Conservation (phyloP, 2,329 filamentous ascomycete species). For the Beauveria brongniartii region DNA sequence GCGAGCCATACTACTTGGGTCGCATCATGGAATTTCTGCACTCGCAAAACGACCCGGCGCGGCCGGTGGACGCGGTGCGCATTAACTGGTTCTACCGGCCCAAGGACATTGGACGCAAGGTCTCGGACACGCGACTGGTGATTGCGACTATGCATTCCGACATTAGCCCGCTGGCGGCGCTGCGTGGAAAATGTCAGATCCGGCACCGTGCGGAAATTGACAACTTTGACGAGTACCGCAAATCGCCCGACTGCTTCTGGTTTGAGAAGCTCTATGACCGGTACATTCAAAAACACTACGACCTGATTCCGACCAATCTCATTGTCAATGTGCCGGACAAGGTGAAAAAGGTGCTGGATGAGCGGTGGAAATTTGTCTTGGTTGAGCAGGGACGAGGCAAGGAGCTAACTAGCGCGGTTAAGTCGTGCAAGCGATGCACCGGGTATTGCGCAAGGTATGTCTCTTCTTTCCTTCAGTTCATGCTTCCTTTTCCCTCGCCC, state of each 20-base stretch:
- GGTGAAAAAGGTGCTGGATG: constrained; percentile 91
- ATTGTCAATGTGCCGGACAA: constrained; percentile 95
- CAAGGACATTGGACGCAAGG: constrained; percentile 88
- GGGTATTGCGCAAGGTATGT: constrained; percentile 83
- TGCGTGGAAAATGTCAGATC: constrained; percentile 90
- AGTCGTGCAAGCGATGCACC: constrained; percentile 87
- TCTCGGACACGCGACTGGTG: constrained; percentile 81
- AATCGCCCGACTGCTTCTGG: constrained; percentile 83
- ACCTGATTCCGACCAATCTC: constrained; percentile 82
- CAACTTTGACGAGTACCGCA: constrained; percentile 76
- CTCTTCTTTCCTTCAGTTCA: constrained; percentile 9
- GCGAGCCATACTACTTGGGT: constrained; percentile 94
- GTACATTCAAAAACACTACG: constrained; percentile 97
- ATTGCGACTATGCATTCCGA: constrained; percentile 99
- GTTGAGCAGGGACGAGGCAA: constrained; percentile 91
- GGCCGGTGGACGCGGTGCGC: constrained; percentile 75
- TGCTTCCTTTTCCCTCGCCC: neutral
- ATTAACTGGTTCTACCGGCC: constrained; percentile 99
- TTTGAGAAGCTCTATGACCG: constrained; percentile 96
- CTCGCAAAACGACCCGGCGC: constrained; percentile 61
- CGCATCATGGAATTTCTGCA: constrained; percentile 98
- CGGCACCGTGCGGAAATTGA: constrained; percentile 79
- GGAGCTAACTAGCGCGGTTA: constrained; percentile 91
- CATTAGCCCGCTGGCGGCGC: constrained; percentile 80
- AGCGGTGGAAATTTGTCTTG: constrained; percentile 93